Base-by-base conservation (phyloP, 176 grass and related monocot species). In the Calamus simplicifolius region DNA sequence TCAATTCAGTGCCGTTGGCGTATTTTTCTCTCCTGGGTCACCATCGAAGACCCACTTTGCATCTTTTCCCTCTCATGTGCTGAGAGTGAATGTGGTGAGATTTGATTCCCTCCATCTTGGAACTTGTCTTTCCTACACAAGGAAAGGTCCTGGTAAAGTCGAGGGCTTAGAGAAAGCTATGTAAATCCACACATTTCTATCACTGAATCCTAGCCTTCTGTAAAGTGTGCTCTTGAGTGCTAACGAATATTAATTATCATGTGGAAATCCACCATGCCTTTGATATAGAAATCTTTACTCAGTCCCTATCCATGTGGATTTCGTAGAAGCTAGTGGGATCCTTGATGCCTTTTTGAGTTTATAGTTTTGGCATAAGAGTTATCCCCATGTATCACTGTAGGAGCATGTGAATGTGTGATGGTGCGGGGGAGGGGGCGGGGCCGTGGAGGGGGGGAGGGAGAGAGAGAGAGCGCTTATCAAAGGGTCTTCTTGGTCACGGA, bases 1-100 rank as follows among this genome's bases (percentile, higher is more conserved):
- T 77, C 75, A 79, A 90, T 80, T 96, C 83, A 90, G 86, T 87
- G 91, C 83, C 70, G 50, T 70, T 70, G 71, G 63, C 70, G 57
- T 57, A 52, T 59, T 63, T 29, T 55, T 56, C 27, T 38, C 57
- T 55, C 28, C 30, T 68, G 55, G 56, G 57, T 80, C 81, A 82
- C 64, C 72, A 83, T 84, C 71, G 76, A 78, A 88, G 58, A 59
- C 61, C 63, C 61, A 70, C 62, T 67, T 69, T 35, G 52, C 21
- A 66, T 58, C 54, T 15, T 51, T n/a, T 61, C 15, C 48, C 62
- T 61, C 73, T 58, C 48, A 23, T 23, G 52, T 70, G 58, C 48
- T 27, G 27, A 27, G 62, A 49, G 50, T 53, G 57, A 48, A 31
- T 23, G 54, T 38, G 43, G 28, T 5, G 50, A 19, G 29, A 31